Percentiles rank a stretch among this genome's conserved stretches.
phyloP scores from a whole-genome alignment of 2,329 filamentous ascomycete species.

The Epichloe bromicola region DNA sequence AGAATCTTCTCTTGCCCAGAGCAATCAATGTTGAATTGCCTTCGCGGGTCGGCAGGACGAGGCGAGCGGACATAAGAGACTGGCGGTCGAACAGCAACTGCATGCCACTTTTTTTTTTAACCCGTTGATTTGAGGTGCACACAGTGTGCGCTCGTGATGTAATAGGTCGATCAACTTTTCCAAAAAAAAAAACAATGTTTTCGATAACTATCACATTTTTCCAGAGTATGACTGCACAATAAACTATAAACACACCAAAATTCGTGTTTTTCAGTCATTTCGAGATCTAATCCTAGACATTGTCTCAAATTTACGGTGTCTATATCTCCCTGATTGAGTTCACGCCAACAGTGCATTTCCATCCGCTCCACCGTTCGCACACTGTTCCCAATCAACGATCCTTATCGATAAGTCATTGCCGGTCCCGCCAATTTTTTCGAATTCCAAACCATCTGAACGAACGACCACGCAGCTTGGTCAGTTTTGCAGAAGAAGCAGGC shows the following conservation, averaged over 20 bases:
- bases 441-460: neutral
- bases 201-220: too few species aligned
- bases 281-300: neutral
- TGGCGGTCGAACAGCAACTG: neutral
- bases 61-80: neutral
- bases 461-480: neutral
- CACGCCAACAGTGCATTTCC: neutral
- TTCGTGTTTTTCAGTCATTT: too few species aligned
- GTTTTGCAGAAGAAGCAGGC: neutral
- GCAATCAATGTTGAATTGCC: neutral
- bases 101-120: conserved; percentile 1
- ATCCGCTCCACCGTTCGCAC: neutral
- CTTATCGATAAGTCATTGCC: conserved; percentile 21
- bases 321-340: neutral
- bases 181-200: too few species aligned
- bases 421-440: conserved; percentile 16
- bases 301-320: neutral
- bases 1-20: neutral
- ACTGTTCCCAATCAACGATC: conserved; percentile 2
- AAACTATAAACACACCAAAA: too few species aligned
- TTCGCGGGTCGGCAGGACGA: neutral
- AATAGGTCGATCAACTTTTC: neutral
- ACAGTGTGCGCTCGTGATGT: conserved; percentile 5
- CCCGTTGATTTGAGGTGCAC: neutral
- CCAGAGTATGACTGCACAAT: too few species aligned